Evolutionary conservation across 129 eudicot species (phyloP).

Genomic region (Kitagawia praeruptora): DNA sequence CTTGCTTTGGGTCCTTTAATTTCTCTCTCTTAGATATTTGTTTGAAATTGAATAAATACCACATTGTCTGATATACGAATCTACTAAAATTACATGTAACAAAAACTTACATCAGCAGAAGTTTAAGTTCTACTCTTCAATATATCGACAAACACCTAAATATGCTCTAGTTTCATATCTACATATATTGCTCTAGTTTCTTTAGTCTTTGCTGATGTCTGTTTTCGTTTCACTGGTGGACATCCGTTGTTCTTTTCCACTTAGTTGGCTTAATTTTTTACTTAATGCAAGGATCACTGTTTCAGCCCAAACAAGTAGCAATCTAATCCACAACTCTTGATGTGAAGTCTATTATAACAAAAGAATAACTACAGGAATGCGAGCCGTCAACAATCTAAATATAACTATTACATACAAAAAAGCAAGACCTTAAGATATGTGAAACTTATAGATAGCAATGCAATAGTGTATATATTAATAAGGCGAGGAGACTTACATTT

Average conservation of each 20-base stretch:
- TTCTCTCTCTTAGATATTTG: background rate
- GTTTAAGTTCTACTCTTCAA: background rate
- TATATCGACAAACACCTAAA: background rate
- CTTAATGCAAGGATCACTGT: background rate
- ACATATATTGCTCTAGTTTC: background rate
- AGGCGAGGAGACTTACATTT: conserved; percentile 42
- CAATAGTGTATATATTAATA: background rate
- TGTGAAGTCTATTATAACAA: background rate
- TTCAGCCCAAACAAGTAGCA: background rate
- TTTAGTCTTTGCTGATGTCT: background rate
- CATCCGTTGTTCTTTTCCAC: too few relatives aligned
- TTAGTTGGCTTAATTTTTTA: too few relatives aligned
- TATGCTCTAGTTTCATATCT: background rate
- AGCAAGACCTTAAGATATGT: background rate
- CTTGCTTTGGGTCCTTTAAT: background rate
- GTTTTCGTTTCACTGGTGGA: background rate
- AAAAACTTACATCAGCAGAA: background rate
- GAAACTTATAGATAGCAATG: background rate
- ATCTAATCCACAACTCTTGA: background rate
- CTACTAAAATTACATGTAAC: background rate
- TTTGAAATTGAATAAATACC: background rate
- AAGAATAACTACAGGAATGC: background rate
- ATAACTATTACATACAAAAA: background rate
- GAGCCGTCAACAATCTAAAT: background rate
- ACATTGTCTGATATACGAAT: background rate